These are phyloP conservation scores for Metschnikowia colocasiae DNA, from an alignment of 805 yeast species.

Conservation along the genomic window DNA sequence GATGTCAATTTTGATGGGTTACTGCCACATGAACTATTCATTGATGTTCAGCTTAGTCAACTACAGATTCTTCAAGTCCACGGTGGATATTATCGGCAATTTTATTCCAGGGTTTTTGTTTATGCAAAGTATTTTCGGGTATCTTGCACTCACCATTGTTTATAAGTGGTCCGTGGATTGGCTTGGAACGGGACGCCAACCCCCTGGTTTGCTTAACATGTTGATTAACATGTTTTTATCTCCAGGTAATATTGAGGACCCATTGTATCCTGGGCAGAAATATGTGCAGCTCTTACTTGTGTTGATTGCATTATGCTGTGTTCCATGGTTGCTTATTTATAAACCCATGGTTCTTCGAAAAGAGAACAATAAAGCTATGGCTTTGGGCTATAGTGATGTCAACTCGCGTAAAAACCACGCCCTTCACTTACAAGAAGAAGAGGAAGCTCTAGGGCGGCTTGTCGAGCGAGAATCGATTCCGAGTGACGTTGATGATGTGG, in stretches of 20 bases:
- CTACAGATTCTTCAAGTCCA: slow-evolving; percentile 52
- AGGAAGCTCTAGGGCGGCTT: slow-evolving; percentile 20
- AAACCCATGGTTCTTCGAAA: slow-evolving; percentile 55
- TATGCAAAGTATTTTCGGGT: slow-evolving; percentile 76
- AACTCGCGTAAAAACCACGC: slow-evolving; percentile 28
- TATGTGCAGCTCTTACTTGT: slow-evolving; percentile 56
- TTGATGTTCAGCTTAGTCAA: slow-evolving; percentile 65
- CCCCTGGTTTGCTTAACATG: slow-evolving; percentile 74
- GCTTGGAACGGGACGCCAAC: slow-evolving; percentile 56
- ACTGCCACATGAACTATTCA: slow-evolving; percentile 70
- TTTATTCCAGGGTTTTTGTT: slow-evolving; percentile 70
- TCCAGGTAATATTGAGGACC: slow-evolving; percentile 67
- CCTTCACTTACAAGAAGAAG: slow-evolving; percentile 41
- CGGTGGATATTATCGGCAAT: slow-evolving; percentile 66
- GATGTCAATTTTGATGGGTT: slow-evolving; percentile 71
- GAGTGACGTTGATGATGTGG: slow-evolving; percentile 14
- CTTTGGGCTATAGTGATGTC: slow-evolving; percentile 37
- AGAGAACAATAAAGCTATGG: slow-evolving; percentile 27
- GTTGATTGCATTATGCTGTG: slow-evolving; percentile 59
- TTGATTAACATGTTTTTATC: slow-evolving; percentile 71
- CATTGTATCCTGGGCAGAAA: slow-evolving; percentile 62
- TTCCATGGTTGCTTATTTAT: slow-evolving; percentile 67
- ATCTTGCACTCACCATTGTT: slow-evolving; percentile 59
- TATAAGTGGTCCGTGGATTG: slow-evolving; percentile 76
- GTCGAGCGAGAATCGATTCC: slow-evolving; percentile 5